These are phyloP conservation scores for Solanum pennellii DNA, from an alignment of 257 asterid genomes.

Conservation along the genomic window DNA sequence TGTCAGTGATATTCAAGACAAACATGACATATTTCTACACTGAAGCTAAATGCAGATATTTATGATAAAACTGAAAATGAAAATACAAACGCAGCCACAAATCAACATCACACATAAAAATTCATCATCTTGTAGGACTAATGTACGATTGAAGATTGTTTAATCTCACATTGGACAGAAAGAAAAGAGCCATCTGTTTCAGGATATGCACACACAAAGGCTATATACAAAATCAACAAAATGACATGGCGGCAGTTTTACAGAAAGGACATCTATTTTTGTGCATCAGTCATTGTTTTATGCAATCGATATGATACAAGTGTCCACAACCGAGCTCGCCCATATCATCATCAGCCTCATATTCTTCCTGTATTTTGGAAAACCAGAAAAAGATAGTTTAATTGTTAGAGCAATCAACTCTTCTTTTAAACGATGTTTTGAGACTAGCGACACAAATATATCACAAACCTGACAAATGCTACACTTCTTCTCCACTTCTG, in stretches of 20 bases:
- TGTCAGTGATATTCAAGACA: background rate
- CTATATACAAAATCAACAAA: constrained; percentile 23
- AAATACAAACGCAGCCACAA: background rate
- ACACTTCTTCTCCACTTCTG: constrained; percentile 53
- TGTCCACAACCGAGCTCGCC: constrained; percentile 73
- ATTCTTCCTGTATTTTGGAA: constrained; percentile 50
- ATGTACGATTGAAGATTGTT: background rate
- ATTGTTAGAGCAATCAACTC: background rate
- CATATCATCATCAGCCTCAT: constrained; percentile 52
- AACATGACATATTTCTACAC: background rate
- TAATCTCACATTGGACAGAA: background rate
- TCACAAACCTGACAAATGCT: constrained; percentile 75
- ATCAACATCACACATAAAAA: background rate
- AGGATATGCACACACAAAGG: constrained; percentile 7
- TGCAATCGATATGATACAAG: constrained; percentile 59
- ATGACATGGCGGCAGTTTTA: constrained; percentile 40
- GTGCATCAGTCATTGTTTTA: constrained; percentile 73
- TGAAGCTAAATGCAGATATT: background rate
- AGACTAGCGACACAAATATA: background rate
- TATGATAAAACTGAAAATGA: background rate
- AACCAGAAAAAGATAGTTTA: background rate
- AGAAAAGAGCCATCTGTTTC: background rate
- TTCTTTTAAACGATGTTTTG: background rate
- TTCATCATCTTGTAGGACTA: background rate
- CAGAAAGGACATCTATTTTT: constrained; percentile 69